phyloP scores from a whole-genome alignment of 148 eudicot genomes.

The Rhododendron molle region DNA sequence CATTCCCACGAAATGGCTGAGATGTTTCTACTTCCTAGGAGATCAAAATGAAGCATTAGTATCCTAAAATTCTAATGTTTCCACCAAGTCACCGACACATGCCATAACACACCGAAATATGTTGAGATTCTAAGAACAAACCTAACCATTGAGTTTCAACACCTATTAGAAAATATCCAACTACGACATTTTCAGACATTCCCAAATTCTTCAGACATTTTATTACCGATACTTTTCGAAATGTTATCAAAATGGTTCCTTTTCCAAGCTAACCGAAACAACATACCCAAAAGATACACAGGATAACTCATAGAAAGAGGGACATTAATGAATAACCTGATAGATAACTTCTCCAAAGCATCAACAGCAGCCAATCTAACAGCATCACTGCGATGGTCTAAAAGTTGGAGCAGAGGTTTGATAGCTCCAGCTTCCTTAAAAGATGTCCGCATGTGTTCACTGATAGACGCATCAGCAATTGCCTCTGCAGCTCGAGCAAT shows the following conservation, averaged over 20 bases:
- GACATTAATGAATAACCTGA: conserved; percentile 38
- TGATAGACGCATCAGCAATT: conserved; percentile 66
- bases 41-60: neutral
- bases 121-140: neutral
- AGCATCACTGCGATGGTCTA: conserved; percentile 36
- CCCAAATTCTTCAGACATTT: neutral
- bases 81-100: neutral
- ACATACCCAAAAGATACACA: neutral
- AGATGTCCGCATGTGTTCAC: conserved; percentile 52
- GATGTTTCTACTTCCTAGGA: neutral
- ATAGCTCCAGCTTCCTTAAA: conserved; percentile 86
- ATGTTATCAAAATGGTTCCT: neutral
- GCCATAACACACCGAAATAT: neutral
- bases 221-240: neutral
- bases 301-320: neutral
- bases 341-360: conserved; percentile 74
- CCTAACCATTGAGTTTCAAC: neutral
- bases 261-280: neutral
- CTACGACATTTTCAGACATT: neutral
- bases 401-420: conserved; percentile 44
- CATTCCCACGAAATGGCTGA: neutral
- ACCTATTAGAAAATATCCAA: neutral
- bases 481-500: conserved; percentile 65
- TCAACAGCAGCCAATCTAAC: conserved; percentile 48
- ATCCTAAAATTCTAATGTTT: neutral